A percentile compares a stretch with the other conserved stretches of the same genome.
These are phyloP conservation scores for Ceratocystis destructans DNA, from an alignment of 2,329 filamentous ascomycete species.

Conservation along the genomic window DNA sequence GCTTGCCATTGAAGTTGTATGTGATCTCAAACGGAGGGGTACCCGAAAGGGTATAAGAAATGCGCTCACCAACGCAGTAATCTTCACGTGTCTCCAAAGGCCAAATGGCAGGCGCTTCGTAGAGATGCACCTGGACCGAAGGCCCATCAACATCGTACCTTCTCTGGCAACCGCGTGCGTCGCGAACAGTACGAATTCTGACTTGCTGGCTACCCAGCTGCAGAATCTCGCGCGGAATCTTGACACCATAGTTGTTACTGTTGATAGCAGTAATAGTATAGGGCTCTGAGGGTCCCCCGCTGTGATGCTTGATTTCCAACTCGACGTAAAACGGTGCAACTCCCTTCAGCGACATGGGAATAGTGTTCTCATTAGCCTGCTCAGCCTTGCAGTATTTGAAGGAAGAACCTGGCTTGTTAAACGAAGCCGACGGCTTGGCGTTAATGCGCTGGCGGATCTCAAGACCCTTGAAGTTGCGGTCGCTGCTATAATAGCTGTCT, in stretches of 20 bases:
- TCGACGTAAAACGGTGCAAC: slow-evolving; percentile 80
- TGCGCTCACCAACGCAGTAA: slow-evolving; percentile 90
- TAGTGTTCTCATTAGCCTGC: slow-evolving; percentile 65
- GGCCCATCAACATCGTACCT: slow-evolving; percentile 58
- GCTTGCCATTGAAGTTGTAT: slow-evolving; percentile 74
- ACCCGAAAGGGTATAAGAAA: slow-evolving; percentile 82
- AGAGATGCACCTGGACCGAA: slow-evolving; percentile 79
- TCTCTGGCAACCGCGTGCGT: slow-evolving; percentile 73
- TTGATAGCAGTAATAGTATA: slow-evolving; percentile 71
- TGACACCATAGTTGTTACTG: slow-evolving; percentile 59
- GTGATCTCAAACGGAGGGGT: slow-evolving; percentile 84
- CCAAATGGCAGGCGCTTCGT: slow-evolving; percentile 82
- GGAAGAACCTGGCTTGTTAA: slow-evolving; percentile 74
- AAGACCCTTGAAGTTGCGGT: slow-evolving; percentile 52
- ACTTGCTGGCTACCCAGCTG: slow-evolving; percentile 82
- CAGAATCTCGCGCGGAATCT: slow-evolving; percentile 71
- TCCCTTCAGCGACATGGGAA: slow-evolving; percentile 74
- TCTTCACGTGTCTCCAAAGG: slow-evolving; percentile 71
- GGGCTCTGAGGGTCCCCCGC: slow-evolving; percentile 62
- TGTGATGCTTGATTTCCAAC: slow-evolving; percentile 84
- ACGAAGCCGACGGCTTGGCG: slow-evolving; percentile 66
- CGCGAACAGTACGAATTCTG: slow-evolving; percentile 77
- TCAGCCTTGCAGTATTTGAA: slow-evolving; percentile 93
- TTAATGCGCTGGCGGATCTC: slow-evolving; percentile 72
- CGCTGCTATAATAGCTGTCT: slow-evolving; percentile 73